A percentile compares a stretch with the other conserved stretches of the same genome.
These are phyloP conservation scores for Rhizophagus sp. DNA, from an alignment of 192 early-diverging fungal genomes.

Conservation along the genomic window DNA sequence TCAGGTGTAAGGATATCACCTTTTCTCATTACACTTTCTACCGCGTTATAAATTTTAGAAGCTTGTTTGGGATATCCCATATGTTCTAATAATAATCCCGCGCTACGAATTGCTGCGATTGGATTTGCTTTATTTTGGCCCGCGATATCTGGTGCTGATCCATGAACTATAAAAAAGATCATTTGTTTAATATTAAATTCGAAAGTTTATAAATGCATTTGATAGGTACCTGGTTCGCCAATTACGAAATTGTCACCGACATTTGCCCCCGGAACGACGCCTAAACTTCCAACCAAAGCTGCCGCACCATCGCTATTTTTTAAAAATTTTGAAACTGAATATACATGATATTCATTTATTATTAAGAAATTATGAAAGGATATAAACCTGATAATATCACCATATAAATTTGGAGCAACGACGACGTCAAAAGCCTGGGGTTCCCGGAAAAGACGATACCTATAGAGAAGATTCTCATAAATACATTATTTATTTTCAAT, in stretches of 20 bases:
- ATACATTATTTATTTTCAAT: constrained; percentile 14
- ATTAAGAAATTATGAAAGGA: neutral
- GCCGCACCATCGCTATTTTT: constrained; percentile 84
- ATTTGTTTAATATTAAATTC: neutral
- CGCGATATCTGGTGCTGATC: constrained; percentile 97
- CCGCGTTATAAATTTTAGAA: constrained; percentile 77
- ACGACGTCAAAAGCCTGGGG: constrained; percentile 95
- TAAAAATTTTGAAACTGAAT: neutral
- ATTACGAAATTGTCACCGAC: constrained; percentile 95
- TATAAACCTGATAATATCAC: constrained; percentile 83
- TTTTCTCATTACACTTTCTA: constrained; percentile 74
- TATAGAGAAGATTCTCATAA: constrained; percentile 18
- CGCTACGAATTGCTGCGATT: constrained; percentile 92
- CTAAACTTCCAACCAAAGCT: constrained; percentile 92
- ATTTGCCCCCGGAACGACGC: constrained; percentile 94
- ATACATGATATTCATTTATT: neutral
- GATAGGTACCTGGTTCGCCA: constrained; percentile 77
- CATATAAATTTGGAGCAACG: constrained; percentile 97
- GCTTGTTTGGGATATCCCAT: constrained; percentile 76
- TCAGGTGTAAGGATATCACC: constrained; percentile 78
- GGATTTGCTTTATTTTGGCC: constrained; percentile 98
- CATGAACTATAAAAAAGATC: constrained; percentile 64
- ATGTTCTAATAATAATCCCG: constrained; percentile 88
- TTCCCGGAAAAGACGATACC: constrained; percentile 95
- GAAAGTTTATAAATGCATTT: neutral